phyloP scores from a whole-genome alignment of 495 filamentous ascomycete species.

The Chaetomidium leptoderma region DNA sequence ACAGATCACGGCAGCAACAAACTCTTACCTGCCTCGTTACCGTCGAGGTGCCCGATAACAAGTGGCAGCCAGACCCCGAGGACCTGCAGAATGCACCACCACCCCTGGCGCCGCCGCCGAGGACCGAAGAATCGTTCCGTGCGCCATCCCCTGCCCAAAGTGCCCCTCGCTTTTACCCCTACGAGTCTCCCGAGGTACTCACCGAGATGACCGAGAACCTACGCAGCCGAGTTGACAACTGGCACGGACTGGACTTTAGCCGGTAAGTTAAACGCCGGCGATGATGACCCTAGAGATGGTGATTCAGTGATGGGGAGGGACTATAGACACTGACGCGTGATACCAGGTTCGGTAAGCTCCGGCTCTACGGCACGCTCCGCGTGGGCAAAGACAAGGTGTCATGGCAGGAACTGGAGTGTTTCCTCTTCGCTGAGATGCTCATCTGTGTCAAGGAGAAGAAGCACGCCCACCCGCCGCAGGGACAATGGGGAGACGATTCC shows the following conservation, averaged over 20 bases:
- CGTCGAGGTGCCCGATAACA: conserved; percentile 87
- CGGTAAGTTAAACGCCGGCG: conserved; percentile 49
- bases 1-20: conserved; percentile 87
- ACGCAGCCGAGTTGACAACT: conserved; percentile 85
- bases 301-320: conserved; percentile 7
- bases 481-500: conserved; percentile 60
- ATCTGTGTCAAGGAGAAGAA: conserved; percentile 99
- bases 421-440: conserved; percentile 97
- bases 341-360: conserved; percentile 83
- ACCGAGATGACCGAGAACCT: conserved; percentile 85
- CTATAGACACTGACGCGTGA: conserved; percentile 12
- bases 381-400: conserved; percentile 96
- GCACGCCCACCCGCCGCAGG: conserved; percentile 40
- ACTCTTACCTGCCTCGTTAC: conserved; percentile 91
- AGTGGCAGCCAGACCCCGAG: conserved; percentile 83
- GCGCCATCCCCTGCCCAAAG: conserved; percentile 51
- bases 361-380: conserved; percentile 82
- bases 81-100: conserved; percentile 67
- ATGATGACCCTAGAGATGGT: neutral
- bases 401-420: conserved; percentile 98
- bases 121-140: conserved; percentile 43
- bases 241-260: conserved; percentile 95
- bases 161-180: conserved; percentile 54
- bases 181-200: conserved; percentile 62
- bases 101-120: conserved; percentile 36